Conservation (phyloP, 2,329 filamentous ascomycete genomes). For the Fusarium miscanthi region DNA sequence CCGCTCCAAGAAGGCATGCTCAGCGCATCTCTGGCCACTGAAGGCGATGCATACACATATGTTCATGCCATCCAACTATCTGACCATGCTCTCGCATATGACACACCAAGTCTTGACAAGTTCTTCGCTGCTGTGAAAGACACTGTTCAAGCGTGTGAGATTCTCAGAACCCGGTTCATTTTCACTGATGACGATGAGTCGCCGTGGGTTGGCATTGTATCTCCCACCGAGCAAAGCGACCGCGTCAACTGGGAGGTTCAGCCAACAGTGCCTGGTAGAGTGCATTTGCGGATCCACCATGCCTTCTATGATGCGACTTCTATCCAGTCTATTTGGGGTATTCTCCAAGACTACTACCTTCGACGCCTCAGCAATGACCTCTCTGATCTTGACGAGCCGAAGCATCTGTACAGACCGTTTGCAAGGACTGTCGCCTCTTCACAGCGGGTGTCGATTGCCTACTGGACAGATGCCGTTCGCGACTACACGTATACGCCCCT, state of each 20-base stretch:
- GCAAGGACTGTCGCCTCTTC: not conserved
- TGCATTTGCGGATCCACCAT: conserved; percentile 16
- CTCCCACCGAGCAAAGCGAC: conserved; percentile 16
- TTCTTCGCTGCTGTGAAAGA: conserved; percentile 15
- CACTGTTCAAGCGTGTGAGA: conserved; percentile 14
- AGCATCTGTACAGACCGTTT: conserved; percentile 10
- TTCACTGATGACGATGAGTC: conserved; percentile 18
- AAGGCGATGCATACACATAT: conserved; percentile 16
- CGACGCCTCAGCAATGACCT: not conserved
- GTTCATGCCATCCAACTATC: conserved; percentile 16
- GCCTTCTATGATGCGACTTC: conserved; percentile 19
- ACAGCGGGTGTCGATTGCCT: not conserved
- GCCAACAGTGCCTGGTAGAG: not conserved
- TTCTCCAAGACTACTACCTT: not conserved
- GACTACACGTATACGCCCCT: conserved; percentile 4
- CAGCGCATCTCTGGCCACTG: conserved; percentile 16
- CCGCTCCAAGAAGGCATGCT: conserved; percentile 28
- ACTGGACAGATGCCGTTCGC: not conserved
- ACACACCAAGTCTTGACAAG: not conserved
- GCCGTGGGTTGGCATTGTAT: conserved; percentile 23
- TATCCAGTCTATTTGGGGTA: not conserved
- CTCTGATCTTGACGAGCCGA: fast-evolving
- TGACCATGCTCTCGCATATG: not conserved
- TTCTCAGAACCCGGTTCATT: conserved; percentile 13
- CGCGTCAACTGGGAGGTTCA: conserved; percentile 9